Base-by-base conservation (phyloP, 768 basidiomycete genomes). In the Boletus eberwhitei region DNA sequence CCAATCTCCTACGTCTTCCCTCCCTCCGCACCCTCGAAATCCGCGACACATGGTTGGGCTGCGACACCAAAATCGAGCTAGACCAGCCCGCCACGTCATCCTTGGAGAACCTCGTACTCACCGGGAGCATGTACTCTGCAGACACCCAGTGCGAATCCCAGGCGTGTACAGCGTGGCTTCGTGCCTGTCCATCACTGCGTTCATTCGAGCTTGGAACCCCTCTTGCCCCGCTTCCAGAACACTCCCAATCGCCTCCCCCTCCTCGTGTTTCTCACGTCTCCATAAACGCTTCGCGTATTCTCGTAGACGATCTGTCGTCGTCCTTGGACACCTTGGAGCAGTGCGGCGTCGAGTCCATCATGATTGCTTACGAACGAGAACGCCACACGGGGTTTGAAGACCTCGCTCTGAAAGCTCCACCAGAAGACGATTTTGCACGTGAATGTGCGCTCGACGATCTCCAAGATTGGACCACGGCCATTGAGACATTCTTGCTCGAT, bases 21-120 rank as follows among this genome's bases (percentile, higher is more conserved):
- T 75, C 80, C 42, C 81, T 90, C 37, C 77, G 74, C 29, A 78
- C 77, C 58, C 83, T 90, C 59, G 76, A 77, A 40, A 81, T 90
- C 61, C 79, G 78, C 52, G 86, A 88, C 64, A 87, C 86, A 0
- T 87, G 88, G 70, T 77, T 90, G 52, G 86, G 86, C 16, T 66
- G 68, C 32, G 69, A 70, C 51, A 48, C 66, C 29, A 58, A 60
- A 29, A 50, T 68, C 43, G 63, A 59, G 3, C 24, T 55, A 31
- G 52, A 48, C 14, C 34, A 2, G 14, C 36, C 58, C 11, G 17
- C 53, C 0, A 29, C 52, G 0, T 41, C 61, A 1, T 19, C 51
- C 5, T 11, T 70, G 5, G 48, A 72, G 12, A 61, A 46, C 12
- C 57, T 70, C 31, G 54, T 68, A 0, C 46, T 70, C 59, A 69